Evolutionary conservation across 345 rosid genomes (phyloP).

Genomic region (Brassica juncea): DNA sequence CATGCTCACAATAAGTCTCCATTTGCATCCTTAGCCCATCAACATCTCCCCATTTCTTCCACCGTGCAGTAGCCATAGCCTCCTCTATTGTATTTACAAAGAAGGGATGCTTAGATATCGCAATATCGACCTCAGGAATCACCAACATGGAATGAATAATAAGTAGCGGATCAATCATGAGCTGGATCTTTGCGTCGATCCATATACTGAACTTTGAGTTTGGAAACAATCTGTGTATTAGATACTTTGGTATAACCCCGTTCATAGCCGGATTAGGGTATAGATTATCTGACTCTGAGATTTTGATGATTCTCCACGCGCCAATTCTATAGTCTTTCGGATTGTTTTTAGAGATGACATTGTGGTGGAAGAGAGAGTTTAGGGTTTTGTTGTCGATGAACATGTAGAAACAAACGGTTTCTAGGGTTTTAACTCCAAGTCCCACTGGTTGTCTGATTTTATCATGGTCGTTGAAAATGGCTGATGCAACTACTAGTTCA

Average conservation of each 20-base stretch:
- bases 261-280: conserved; percentile 83
- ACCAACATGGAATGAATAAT: conserved; percentile 72
- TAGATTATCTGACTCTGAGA: conserved; percentile 34
- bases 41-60: conserved; percentile 87
- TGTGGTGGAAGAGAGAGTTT: conserved; percentile 47
- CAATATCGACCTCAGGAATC: conserved; percentile 58
- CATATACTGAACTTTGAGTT: conserved; percentile 82
- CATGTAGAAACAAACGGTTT: conserved; percentile 77
- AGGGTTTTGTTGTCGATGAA: conserved; percentile 70
- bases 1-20: conserved; percentile 85
- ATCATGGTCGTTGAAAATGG: conserved; percentile 86
- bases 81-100: conserved; percentile 81
- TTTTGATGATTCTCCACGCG: conserved; percentile 68
- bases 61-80: conserved; percentile 90
- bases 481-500: conserved; percentile 78
- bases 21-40: conserved; percentile 62
- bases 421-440: conserved; percentile 65
- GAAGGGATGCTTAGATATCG: conserved; percentile 75
- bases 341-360: conserved; percentile 43
- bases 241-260: conserved; percentile 79
- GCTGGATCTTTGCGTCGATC: conserved; percentile 84
- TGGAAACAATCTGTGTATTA: conserved; percentile 79
- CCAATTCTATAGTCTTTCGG: conserved; percentile 44
- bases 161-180: conserved; percentile 74
- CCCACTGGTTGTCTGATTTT: conserved; percentile 82